Evolutionary conservation across 2,329 filamentous ascomycete genomes (phyloP).

Genomic region (Botrytis cinerea): DNA sequence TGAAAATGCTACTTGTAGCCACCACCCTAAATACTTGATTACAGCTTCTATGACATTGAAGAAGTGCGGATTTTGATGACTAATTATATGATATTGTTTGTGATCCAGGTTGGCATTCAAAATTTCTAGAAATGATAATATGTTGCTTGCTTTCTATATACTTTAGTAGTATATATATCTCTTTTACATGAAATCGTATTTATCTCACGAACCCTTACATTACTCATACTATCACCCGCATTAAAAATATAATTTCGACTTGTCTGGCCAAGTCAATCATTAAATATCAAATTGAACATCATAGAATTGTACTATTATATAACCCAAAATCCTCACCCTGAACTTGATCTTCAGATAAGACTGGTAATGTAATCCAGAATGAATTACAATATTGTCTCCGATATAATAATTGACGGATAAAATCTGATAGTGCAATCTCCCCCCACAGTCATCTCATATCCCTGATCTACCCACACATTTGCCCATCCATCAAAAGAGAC

Average conservation of each 20-base stretch:
- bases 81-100: neutral
- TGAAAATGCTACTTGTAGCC: too few relatives aligned
- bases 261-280: neutral
- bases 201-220: neutral
- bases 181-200: fast-evolving
- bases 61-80: fast-evolving
- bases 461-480: neutral
- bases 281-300: too few relatives aligned
- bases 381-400: neutral
- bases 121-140: neutral
- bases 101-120: neutral
- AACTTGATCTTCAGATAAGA: neutral
- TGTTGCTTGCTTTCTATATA: neutral
- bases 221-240: fast-evolving
- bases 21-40: fast-evolving
- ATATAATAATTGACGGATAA: fast-evolving
- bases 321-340: fast-evolving
- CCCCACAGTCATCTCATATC: neutral
- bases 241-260: too few relatives aligned
- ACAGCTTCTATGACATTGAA: fast-evolving
- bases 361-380: neutral
- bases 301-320: neutral
- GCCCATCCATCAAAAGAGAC: neutral
- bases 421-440: neutral
- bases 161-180: neutral